Percentiles rank a stretch among this genome's conserved stretches.
These are phyloP conservation scores for Artomyces pyxidatus DNA, from an alignment of 768 basidiomycete genomes.

Conservation along the genomic window DNA sequence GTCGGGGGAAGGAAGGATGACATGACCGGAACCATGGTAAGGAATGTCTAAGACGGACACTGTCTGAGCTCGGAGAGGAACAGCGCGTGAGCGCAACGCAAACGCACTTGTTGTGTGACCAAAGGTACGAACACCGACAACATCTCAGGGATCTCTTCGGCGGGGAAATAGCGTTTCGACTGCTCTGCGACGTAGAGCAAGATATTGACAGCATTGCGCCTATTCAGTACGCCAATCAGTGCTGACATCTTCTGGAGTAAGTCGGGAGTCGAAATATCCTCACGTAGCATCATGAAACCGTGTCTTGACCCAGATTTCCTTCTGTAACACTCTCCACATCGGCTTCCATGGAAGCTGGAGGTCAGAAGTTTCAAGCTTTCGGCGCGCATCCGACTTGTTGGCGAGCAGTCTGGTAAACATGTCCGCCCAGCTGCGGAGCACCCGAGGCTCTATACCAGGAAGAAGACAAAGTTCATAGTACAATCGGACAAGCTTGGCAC, in stretches of 20 bases:
- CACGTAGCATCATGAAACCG: slow-evolving; percentile 53
- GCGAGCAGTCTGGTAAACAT: slow-evolving; percentile 67
- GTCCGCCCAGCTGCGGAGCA: slow-evolving; percentile 69
- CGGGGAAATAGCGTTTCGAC: slow-evolving; percentile 62
- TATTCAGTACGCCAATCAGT: background rate
- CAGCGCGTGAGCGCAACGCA: background rate
- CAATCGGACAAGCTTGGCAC: slow-evolving; percentile 63
- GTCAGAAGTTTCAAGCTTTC: slow-evolving; percentile 60
- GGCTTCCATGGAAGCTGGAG: slow-evolving; percentile 67
- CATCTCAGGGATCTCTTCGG: slow-evolving; percentile 61
- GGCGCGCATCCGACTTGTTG: slow-evolving; percentile 54
- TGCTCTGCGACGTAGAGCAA: slow-evolving; percentile 67
- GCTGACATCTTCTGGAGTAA: too few species aligned
- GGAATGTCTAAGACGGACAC: slow-evolving; percentile 36
- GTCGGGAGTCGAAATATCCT: slow-evolving; percentile 16
- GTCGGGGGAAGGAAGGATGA: slow-evolving; percentile 71
- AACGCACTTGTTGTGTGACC: slow-evolving; percentile 59
- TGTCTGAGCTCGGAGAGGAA: slow-evolving; percentile 2
- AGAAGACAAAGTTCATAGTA: slow-evolving; percentile 76
- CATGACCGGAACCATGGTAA: slow-evolving; percentile 68
- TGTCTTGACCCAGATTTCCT: slow-evolving; percentile 68
- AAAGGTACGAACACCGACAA: slow-evolving; percentile 62
- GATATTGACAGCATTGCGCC: slow-evolving; percentile 61
- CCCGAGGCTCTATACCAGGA: slow-evolving; percentile 67
- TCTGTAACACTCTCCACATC: slow-evolving; percentile 67